phyloP scores from a whole-genome alignment of 2,329 filamentous ascomycete genomes.

The Aureobasidium musti region DNA sequence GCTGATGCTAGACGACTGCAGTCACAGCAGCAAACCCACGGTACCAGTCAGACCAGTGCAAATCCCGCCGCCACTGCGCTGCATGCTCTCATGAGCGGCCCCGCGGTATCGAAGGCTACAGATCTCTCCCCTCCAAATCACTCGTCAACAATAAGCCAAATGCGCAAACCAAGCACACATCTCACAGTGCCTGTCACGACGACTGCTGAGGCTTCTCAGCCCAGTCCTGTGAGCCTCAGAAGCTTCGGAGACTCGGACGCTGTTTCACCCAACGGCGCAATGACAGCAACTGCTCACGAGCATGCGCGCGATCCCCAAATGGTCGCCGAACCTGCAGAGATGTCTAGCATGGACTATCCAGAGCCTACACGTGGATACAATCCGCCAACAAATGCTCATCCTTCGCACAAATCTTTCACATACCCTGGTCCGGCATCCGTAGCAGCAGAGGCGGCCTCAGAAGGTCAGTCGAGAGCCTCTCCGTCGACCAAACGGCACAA shows the following conservation, averaged over 20 bases:
- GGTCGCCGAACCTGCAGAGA: constrained; percentile 42
- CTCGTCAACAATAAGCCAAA: constrained; percentile 53
- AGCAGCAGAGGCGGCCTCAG: constrained; percentile 45
- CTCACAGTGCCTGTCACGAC: constrained; percentile 52
- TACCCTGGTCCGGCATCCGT: constrained; percentile 60
- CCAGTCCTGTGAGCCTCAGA: constrained; percentile 56
- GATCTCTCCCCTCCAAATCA: constrained; percentile 47
- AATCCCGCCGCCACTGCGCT: constrained; percentile 51
- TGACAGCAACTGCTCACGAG: constrained; percentile 47
- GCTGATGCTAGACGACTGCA: constrained; percentile 51
- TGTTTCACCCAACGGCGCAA: constrained; percentile 35
- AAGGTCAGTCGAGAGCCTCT: constrained; percentile 61
- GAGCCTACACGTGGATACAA: constrained; percentile 35
- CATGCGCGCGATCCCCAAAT: constrained; percentile 30
- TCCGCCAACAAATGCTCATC: constrained; percentile 35
- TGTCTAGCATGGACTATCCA: constrained; percentile 41
- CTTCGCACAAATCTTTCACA: constrained; percentile 60
- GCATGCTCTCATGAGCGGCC: constrained; percentile 48
- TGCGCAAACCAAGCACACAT: constrained; percentile 52
- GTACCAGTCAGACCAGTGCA: constrained; percentile 50
- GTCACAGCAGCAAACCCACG: constrained; percentile 40
- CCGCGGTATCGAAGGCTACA: constrained; percentile 47
- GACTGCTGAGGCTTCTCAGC: constrained; percentile 52
- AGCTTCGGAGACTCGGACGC: constrained; percentile 57
- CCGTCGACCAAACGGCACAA: constrained; percentile 87